Percentiles rank a stretch among this genome's conserved stretches.
Conservation (phyloP, 352 stramenopile species). For the Halophytophthora polymorphica region DNA sequence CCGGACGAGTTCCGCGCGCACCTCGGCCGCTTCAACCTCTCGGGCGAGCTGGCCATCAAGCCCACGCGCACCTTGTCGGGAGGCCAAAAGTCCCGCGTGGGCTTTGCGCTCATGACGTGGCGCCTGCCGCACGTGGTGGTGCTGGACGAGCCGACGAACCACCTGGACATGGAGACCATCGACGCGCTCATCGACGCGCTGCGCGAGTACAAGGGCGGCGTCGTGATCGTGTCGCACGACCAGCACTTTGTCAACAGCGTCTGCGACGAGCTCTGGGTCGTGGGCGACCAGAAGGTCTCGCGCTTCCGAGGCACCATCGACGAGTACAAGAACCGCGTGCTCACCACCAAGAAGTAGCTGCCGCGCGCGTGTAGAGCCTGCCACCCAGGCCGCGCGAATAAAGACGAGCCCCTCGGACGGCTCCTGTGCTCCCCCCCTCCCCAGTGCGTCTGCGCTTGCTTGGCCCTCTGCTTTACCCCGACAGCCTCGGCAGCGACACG, state of each 20-base stretch:
- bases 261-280: conserved; percentile 93
- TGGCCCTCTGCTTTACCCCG: neutral
- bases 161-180: conserved; percentile 93
- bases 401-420: no score
- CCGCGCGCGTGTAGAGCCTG: conserved; percentile 15
- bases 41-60: conserved; percentile 93
- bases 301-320: conserved; percentile 77
- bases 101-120: conserved; percentile 95
- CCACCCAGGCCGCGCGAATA: no score
- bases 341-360: conserved; percentile 45
- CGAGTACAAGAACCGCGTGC: conserved; percentile 81
- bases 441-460: no score
- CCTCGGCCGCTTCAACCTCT: conserved; percentile 96
- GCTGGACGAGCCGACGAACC: conserved; percentile 97
- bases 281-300: conserved; percentile 70
- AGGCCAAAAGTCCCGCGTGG: conserved; percentile 93
- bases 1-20: conserved; percentile 91
- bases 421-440: no score
- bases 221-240: conserved; percentile 97
- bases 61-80: conserved; percentile 94
- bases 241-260: conserved; percentile 97
- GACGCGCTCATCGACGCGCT: conserved; percentile 94
- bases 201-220: conserved; percentile 94
- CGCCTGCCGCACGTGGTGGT: conserved; percentile 95
- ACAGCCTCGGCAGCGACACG: neutral